Percentiles rank a stretch among this genome's conserved stretches.
These are phyloP conservation scores for Aureobasidium melanogenum DNA, from an alignment of 2,329 filamentous ascomycete species.

Conservation along the genomic window DNA sequence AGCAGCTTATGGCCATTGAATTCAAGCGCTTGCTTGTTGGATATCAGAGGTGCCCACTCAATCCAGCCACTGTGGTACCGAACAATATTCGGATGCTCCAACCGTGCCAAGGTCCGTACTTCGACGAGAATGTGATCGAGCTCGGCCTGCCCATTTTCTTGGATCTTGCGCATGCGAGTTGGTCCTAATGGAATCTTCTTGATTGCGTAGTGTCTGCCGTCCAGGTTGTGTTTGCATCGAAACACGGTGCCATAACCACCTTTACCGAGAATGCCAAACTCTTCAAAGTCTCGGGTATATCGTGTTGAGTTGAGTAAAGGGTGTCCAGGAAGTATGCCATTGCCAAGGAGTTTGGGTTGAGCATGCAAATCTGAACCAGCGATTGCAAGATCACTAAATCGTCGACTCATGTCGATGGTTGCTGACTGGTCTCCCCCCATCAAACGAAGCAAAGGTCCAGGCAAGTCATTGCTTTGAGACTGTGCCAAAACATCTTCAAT, in stretches of 20 bases:
- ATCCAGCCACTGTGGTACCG: slow-evolving; percentile 59
- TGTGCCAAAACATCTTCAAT: slow-evolving; percentile 1
- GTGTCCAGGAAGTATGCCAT: slow-evolving; percentile 13
- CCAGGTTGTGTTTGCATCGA: slow-evolving; percentile 51
- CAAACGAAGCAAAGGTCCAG: slow-evolving; percentile 8
- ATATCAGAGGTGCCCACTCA: slow-evolving; percentile 32
- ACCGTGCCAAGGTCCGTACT: slow-evolving; percentile 51
- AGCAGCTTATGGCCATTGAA: slow-evolving; percentile 9
- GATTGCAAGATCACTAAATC: not conserved
- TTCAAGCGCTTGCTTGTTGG: slow-evolving; percentile 4
- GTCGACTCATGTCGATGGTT: not conserved
- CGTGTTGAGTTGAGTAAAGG: slow-evolving; percentile 29
- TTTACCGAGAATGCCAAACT: slow-evolving; percentile 50
- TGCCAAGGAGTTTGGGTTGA: not conserved
- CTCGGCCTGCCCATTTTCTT: slow-evolving; percentile 42
- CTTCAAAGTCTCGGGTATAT: slow-evolving; percentile 43
- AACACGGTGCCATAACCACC: slow-evolving; percentile 59
- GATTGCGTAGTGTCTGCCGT: slow-evolving; percentile 54
- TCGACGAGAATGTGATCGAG: slow-evolving; percentile 51
- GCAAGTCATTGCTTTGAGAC: not conserved
- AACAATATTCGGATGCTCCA: slow-evolving; percentile 59
- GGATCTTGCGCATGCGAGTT: slow-evolving; percentile 43
- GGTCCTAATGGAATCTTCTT: slow-evolving; percentile 55
- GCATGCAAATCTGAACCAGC: not conserved
- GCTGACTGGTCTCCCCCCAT: slow-evolving; percentile 4